These are phyloP conservation scores for Coemansia sp. DNA, from an alignment of 192 early-diverging fungal species.

Conservation along the genomic window DNA sequence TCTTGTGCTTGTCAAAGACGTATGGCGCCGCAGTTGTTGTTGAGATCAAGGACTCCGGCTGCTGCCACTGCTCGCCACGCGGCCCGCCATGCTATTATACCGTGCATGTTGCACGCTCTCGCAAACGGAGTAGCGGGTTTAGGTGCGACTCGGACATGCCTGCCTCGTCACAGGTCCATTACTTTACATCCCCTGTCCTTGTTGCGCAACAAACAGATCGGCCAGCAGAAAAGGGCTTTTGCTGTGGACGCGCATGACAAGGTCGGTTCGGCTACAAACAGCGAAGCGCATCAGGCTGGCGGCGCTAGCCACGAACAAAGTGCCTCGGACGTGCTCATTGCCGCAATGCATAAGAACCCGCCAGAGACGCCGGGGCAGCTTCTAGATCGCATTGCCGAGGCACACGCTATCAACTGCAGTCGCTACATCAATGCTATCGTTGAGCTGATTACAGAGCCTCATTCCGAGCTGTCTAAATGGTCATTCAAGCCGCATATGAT, in stretches of 20 bases:
- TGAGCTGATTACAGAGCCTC: slow-evolving; percentile 6
- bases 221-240: neutral
- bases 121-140: neutral
- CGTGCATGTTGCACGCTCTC: neutral
- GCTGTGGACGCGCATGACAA: neutral
- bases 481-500: slow-evolving; percentile 20
- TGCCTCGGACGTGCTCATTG: slow-evolving; percentile 15
- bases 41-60: neutral
- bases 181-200: neutral
- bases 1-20: neutral
- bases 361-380: slow-evolving; percentile 12
- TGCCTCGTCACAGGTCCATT: neutral
- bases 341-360: slow-evolving; percentile 16
- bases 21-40: neutral
- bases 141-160: neutral
- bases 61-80: neutral
- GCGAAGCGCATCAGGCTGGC: neutral
- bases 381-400: slow-evolving; percentile 33
- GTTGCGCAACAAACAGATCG: neutral
- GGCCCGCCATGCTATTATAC: neutral
- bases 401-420: slow-evolving; percentile 18
- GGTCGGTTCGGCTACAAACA: neutral
- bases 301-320: neutral
- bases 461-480: neutral
- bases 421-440: slow-evolving; percentile 26